Evolutionary conservation across 352 stramenopile species (phyloP), one percentile per base, ranked within the genome.

Genomic region (Paralagenidium karlingii): DNA sequence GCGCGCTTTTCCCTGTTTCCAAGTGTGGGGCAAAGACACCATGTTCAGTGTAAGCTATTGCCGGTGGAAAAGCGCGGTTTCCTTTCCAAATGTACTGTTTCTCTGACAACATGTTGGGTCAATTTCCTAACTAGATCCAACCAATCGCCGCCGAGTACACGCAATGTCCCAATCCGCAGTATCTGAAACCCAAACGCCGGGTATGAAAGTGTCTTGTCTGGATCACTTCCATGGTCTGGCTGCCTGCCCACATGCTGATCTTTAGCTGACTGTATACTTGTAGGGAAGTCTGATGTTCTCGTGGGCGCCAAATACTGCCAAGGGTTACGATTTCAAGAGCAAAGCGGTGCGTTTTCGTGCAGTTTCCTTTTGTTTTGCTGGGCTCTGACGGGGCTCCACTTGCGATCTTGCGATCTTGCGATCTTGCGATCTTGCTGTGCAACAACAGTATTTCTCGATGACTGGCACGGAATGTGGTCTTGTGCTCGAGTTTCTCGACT

Each of bases 371-470:
- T 27, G 0, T 2, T 28, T 8, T 40, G 11, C 10, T 26, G 34
- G 22, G 7, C 7, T 8, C 22, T 19, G 3, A 46, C 33, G 5
- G 16, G 11, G 8, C 8, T 30, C 7, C 41, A 8, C 8, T 31
- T 4, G 3, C 16, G 3, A 33, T 2, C 20, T 28, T 8, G 11
- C 5, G 40, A n/a, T 34, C 32, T 47, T 27, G 21, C 19, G 8
- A 24, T 51, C n/a, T 40, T n/a, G n/a, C n/a, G n/a, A n/a, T n/a
- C n/a, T n/a, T n/a, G n/a, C n/a, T n/a, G n/a, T n/a, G n/a, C n/a
- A n/a, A n/a, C n/a, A n/a, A n/a, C n/a, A 90, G 77, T 87, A 83
- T 41, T 90, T 90, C 51, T 78, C 70, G 21, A 40, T 90, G 21
- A 84, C 68, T 29, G 74, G 74, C 21, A 74, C 73, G 11, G 77